Base-by-base conservation (phyloP, 306 rosid species). In the Bauhinia variegata region DNA sequence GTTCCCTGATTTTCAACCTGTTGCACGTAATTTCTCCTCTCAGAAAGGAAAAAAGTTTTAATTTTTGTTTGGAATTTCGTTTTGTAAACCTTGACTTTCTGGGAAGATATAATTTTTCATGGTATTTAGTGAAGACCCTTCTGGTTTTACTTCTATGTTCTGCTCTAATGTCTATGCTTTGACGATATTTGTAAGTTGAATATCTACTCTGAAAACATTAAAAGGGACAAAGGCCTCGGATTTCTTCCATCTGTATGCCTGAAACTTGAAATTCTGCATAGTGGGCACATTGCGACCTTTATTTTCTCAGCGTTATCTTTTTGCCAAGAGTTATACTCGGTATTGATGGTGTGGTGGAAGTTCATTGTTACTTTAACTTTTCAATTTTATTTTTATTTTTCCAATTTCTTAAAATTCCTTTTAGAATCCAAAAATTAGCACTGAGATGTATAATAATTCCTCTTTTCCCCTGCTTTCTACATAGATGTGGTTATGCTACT, bases 21-120 rank as follows among this genome's bases (percentile, higher is more conserved):
- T 92, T 69, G 91, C 96, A 49, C 90, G 96, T 89, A 84, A 72
- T 36, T 68, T 16, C 11, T 34, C 37, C 32, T 41, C 54, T 60
- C 28, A 23, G 2, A 23, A 23, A 23, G 2, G 2, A 23, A 23
- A 23, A 23, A 23, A 23, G 28, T 2, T 23, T 23, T 23, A 23
- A 23, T 23, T 23, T 23, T 23, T 23, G 28, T 23, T 23, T 8
- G 41, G 41, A 8, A 8, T 31, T 52, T 4, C 13, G 5, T 17
- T 65, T 34, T 15, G 23, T 65, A 5, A 38, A 38, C 19, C 14
- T 37, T 11, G 28, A 50, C 34, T 50, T 50, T 5, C 12, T 50
- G 48, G 12, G 3, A 16, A 6, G 0, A 1, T 8, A 8, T 36
- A 1, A n/a, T 28, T 56, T 16, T 10, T 60, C 37, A 17, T 6